Evolutionary conservation across 106 monocot genomes (phyloP), one percentile per base, ranked within the genome.

Genomic region (Hemerocallis citrina): DNA sequence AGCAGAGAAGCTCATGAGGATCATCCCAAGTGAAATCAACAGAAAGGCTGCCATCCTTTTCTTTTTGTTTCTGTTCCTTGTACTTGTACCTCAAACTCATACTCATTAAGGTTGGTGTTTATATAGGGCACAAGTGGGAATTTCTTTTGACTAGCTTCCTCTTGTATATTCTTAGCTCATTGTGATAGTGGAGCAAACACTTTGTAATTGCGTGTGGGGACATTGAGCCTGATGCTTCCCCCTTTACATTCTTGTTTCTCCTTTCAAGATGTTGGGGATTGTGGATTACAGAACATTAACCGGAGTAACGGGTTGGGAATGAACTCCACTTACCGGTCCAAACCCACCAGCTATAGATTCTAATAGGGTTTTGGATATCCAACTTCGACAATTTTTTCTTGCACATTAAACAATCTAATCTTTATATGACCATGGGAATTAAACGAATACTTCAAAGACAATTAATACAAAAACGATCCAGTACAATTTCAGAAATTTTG

Each of bases 131-230:
- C 37, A 59, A 23, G 22, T 27, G 27, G 5, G 13, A 11, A 3
- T 5, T 25, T 27, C 37, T 19, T 20, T 9, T 59, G 37, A 9
- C 59, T 37, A n/a, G n/a, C n/a, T n/a, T n/a, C n/a, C n/a, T n/a
- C n/a, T n/a, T n/a, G n/a, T n/a, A n/a, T n/a, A n/a, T 59, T 52
- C 52, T 5, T 29, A 37, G 8, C 57, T 34, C 1, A 9, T 38
- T 42, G n/a, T 42, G 23, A 61, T 61, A 61, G 41, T 61, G 60
- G 60, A 42, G 41, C 41, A 37, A 24, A 36, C 60, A 42, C 55
- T 44, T 44, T 62, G 23, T 30, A 41, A 62, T 16, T n/a, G 25
- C 44, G 43, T 17, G 61, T 30, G 44, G 25, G 59, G 25, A 12
- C 47, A 54, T 31, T 32, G 31, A 31, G 31, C 31, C 24, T 51